Conservation (phyloP, 257 asterid genomes). For the Misopates orontium region DNA sequence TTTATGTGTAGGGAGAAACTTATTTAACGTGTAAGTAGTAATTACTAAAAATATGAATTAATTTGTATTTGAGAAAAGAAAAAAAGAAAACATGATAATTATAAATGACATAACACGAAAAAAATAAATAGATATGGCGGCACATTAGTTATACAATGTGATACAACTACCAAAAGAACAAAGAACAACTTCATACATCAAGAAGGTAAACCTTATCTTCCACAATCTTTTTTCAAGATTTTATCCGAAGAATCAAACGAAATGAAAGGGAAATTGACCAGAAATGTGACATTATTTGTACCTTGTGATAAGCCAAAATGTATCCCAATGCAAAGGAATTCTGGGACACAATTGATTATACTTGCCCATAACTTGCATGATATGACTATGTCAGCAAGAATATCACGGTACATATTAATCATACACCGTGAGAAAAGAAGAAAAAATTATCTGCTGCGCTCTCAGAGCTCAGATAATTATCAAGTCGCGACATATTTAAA, state of each 20-base stretch:
- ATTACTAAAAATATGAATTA: no score
- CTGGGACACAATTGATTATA: conserved; percentile 19
- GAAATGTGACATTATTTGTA: background rate
- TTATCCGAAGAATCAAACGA: conserved; percentile 18
- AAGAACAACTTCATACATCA: conserved; percentile 16
- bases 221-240: conserved; percentile 19
- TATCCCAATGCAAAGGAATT: conserved; percentile 2
- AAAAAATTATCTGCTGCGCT: background rate
- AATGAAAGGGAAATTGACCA: background rate
- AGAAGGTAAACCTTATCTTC: conserved; percentile 13
- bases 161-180: background rate
- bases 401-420: conserved; percentile 24
- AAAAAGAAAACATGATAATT: no score
- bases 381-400: conserved; percentile 3
- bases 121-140: no score
- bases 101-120: no score
- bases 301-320: background rate
- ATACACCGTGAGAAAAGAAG: conserved; percentile 10
- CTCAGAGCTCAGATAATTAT: background rate
- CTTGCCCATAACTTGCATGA: conserved; percentile 12
- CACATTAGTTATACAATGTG: no score
- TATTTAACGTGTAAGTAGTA: no score
- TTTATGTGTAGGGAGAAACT: no score
- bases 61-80: no score
- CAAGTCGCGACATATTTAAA: background rate